A percentile compares a stretch with the other conserved stretches of the same genome.
phyloP scores from a whole-genome alignment of 345 rosid genomes.

The Microcos paniculata region DNA sequence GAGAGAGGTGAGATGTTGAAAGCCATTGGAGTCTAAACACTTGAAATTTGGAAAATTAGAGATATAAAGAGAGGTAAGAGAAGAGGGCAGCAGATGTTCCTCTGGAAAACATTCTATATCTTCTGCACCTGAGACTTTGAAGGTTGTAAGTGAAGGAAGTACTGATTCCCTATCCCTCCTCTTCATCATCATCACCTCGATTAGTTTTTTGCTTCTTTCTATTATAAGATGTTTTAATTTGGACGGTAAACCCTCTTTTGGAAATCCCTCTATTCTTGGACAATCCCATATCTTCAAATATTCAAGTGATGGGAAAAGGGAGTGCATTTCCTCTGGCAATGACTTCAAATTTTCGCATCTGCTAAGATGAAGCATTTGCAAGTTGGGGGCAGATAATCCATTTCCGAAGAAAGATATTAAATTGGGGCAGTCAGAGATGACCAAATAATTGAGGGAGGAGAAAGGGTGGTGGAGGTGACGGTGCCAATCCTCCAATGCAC shows the following conservation, averaged over 20 bases:
- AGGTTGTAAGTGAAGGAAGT: not conserved
- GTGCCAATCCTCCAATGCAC: not conserved
- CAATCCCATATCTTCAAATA: not conserved
- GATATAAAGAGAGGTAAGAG: not conserved
- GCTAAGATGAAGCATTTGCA: too few species aligned
- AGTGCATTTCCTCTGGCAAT: too few species aligned
- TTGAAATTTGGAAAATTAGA: not conserved
- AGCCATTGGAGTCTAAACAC: not conserved
- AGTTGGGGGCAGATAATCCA: too few species aligned
- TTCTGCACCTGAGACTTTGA: fast-evolving
- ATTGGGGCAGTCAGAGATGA: fast-evolving
- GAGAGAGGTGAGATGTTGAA: not conserved
- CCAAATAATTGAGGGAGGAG: not conserved
- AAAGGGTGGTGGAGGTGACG: not conserved
- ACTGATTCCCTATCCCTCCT: not conserved
- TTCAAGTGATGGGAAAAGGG: not conserved
- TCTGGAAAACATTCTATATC: not conserved
- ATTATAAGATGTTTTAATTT: not conserved
- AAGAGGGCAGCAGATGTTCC: not conserved
- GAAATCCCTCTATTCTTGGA: not conserved
- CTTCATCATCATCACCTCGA: not conserved
- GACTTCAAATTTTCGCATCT: too few species aligned
- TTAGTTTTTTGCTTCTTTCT: not conserved
- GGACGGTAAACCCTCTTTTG: not conserved
- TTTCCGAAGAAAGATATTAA: too few species aligned